Evolutionary conservation across 2,329 filamentous ascomycete genomes (phyloP).

Genomic region (Chalaropsis thielavioides): DNA sequence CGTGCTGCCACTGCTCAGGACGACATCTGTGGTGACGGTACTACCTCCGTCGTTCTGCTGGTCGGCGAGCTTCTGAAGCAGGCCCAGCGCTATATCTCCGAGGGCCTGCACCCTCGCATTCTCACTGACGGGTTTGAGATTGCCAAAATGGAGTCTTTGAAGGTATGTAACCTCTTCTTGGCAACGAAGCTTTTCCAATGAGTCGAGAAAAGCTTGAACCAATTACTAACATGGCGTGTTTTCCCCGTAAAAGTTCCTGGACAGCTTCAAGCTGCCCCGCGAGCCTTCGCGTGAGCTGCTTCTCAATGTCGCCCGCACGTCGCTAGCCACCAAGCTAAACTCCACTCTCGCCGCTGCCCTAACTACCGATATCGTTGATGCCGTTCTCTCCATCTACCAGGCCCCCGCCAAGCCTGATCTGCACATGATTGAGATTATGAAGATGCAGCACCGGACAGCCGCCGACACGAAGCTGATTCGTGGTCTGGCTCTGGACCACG

Average conservation of each 20-base stretch:
- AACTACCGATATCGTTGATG: conserved; percentile 89
- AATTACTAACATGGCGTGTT: conserved; percentile 15
- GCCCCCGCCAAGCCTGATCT: conserved; percentile 83
- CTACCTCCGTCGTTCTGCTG: conserved; percentile 86
- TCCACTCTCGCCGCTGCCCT: conserved; percentile 75
- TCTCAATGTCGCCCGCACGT: conserved; percentile 83
- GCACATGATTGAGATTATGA: conserved; percentile 99
- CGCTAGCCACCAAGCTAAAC: conserved; percentile 90
- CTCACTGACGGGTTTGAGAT: conserved; percentile 97
- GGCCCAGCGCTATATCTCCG: conserved; percentile 86
- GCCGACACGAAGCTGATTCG: conserved; percentile 93
- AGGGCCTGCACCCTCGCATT: conserved; percentile 91
- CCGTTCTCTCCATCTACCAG: conserved; percentile 87
- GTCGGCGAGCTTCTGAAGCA: conserved; percentile 97
- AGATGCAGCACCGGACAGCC: conserved; percentile 96
- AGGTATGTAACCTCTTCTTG: conserved; percentile 37
- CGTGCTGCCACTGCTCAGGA: conserved; percentile 90
- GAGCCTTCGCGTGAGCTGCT: conserved; percentile 89
- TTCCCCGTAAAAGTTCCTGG: conserved; percentile 56
- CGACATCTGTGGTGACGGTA: conserved; percentile 95
- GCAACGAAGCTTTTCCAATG: conserved; percentile 11
- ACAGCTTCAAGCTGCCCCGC: conserved; percentile 77
- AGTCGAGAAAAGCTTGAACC: background rate
- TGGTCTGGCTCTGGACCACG: conserved; percentile 85
- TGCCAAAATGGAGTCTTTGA: conserved; percentile 81